Conservation (phyloP, 495 filamentous ascomycete genomes). For the Clohesyomyces aquaticus region DNA sequence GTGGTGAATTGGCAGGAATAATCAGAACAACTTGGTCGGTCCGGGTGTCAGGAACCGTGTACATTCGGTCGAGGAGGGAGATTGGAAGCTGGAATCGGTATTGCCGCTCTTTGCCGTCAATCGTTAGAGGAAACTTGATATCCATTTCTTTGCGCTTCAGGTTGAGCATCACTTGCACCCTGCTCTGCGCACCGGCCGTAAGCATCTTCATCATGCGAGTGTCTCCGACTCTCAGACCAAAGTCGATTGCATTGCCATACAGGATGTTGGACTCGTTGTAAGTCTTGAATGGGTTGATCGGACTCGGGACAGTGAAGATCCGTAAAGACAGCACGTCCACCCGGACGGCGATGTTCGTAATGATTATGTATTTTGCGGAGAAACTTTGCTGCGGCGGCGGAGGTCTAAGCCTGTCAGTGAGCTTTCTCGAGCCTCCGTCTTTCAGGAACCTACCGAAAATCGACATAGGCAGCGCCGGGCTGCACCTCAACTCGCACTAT, state of each 20-base stretch:
- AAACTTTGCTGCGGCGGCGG: constrained; percentile 5
- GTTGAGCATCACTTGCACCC: constrained; percentile 43
- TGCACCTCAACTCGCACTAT: constrained; percentile 28
- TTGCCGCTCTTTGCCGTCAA: constrained; percentile 15
- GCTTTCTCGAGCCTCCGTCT: background rate
- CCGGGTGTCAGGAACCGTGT: constrained; percentile 49
- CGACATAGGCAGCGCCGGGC: constrained; percentile 20
- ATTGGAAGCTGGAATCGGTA: constrained; percentile 68
- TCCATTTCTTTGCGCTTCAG: constrained; percentile 44
- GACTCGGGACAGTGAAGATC: constrained; percentile 30
- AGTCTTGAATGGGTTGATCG: constrained; percentile 29
- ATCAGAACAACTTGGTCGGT: constrained; percentile 51
- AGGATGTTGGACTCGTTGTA: constrained; percentile 38
- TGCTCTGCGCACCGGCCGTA: constrained; percentile 33
- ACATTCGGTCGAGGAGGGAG: constrained; percentile 60
- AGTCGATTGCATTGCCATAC: constrained; percentile 31
- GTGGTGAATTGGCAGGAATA: constrained; percentile 66
- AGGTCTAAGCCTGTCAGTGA: constrained; percentile 6
- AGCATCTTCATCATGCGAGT: constrained; percentile 57
- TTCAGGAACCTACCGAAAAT: constrained; percentile 27
- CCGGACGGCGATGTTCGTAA: background rate
- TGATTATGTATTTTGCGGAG: background rate
- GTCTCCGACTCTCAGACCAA: constrained; percentile 57
- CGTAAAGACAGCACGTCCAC: background rate
- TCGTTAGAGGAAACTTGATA: constrained; percentile 38